Percentiles rank a stretch among this genome's conserved stretches.
These are phyloP conservation scores for Fusarium praegraminearum DNA, from an alignment of 2,329 filamentous ascomycete species.

Conservation along the genomic window DNA sequence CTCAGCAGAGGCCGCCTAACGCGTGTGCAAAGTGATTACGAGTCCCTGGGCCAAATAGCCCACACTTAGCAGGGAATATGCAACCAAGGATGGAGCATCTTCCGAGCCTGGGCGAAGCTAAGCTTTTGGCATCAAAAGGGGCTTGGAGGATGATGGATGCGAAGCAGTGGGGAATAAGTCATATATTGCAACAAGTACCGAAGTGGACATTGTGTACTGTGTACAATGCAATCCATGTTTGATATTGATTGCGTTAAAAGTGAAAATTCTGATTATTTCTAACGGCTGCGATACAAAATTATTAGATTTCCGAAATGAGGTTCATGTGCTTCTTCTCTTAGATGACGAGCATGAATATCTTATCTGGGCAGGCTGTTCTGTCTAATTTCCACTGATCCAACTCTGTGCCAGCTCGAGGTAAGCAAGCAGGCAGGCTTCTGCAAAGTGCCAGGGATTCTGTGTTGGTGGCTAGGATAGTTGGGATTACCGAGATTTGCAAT, in stretches of 20 bases:
- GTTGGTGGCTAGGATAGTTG: conserved; percentile 18
- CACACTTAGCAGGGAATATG: conserved; percentile 19
- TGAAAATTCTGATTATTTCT: conserved; percentile 9
- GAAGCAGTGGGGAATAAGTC: conserved; percentile 23
- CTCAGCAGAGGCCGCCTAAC: conserved; percentile 38
- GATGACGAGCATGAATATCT: conserved; percentile 3
- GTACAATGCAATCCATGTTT: conserved; percentile 26
- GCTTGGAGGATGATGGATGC: conserved; percentile 19
- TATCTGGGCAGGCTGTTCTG: conserved; percentile 4
- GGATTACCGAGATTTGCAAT: conserved; percentile 45
- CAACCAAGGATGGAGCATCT: conserved; percentile 14
- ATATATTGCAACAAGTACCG: conserved; percentile 1
- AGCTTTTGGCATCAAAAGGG: conserved; percentile 35
- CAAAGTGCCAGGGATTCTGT: conserved; percentile 14
- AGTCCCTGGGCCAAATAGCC: conserved; percentile 25
- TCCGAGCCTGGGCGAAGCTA: conserved; percentile 21
- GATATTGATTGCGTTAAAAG: conserved; percentile 27
- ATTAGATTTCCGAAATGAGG: conserved; percentile 4
- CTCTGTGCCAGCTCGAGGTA: conserved; percentile 1
- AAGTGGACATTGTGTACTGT: conserved; percentile 3
- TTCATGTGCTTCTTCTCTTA: conserved; percentile 3
- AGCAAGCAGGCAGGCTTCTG: conserved; percentile 15
- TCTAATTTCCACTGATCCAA: conserved; percentile 10
- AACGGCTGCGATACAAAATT: neutral
- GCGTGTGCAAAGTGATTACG: conserved; percentile 37